Evolutionary conservation across 176 grass and related monocot species (phyloP).

Genomic region (Phyllostachys edulis): DNA sequence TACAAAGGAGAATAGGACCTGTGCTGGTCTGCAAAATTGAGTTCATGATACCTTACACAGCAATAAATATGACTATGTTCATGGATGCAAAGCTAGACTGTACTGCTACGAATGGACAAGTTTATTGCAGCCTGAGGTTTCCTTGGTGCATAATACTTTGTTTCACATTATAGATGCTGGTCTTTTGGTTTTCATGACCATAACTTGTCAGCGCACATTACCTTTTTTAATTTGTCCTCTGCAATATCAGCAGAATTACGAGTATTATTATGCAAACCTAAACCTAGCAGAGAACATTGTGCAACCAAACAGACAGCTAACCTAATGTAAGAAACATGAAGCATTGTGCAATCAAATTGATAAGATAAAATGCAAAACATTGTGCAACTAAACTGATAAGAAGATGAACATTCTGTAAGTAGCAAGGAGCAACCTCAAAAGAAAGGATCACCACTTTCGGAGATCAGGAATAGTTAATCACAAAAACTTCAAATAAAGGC

Average conservation of each 20-base stretch:
- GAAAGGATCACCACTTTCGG: neutral
- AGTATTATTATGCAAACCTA: neutral
- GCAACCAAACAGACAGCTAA: neutral
- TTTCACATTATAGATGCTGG: slow-evolving; percentile 6
- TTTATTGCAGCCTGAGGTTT: neutral
- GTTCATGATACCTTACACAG: neutral
- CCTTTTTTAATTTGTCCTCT: neutral
- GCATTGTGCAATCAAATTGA: neutral
- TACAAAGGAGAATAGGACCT: slow-evolving; percentile 17
- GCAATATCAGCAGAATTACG: neutral
- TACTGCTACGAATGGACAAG: neutral
- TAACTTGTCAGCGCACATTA: slow-evolving; percentile 7
- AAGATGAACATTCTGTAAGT: slow-evolving; percentile 21
- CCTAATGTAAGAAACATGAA: neutral
- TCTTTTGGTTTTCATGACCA: neutral
- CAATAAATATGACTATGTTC: neutral
- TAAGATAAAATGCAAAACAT: neutral
- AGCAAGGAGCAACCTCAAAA: neutral
- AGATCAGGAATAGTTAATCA: neutral
- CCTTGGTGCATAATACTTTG: neutral
- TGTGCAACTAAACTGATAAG: slow-evolving; percentile 8
- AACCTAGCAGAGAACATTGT: neutral
- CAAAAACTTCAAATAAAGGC: slow-evolving; percentile 28
- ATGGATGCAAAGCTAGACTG: neutral
- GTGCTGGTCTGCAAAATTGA: neutral